A percentile compares a stretch with the other conserved stretches of the same genome.
These are phyloP conservation scores for Pseudogymnoascus sp. DNA, from an alignment of 2,329 filamentous ascomycete species.

Conservation along the genomic window DNA sequence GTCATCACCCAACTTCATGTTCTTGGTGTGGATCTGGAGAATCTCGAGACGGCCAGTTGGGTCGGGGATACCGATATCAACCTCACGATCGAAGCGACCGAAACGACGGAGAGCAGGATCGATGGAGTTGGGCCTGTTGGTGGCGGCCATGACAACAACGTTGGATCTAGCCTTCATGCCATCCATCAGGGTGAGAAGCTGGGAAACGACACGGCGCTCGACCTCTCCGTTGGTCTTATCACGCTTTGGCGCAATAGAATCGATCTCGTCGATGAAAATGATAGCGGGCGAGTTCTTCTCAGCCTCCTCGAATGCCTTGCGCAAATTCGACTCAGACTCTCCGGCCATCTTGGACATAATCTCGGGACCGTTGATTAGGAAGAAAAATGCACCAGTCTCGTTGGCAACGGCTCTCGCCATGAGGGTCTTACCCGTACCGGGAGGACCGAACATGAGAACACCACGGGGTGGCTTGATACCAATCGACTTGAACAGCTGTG, in stretches of 20 bases:
- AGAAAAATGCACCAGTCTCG: constrained; percentile 98
- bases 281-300: constrained; percentile 99
- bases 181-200: constrained; percentile 96
- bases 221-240: constrained; percentile 99
- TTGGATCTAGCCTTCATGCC: constrained; percentile 99
- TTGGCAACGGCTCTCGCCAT: constrained; percentile 99
- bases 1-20: constrained; percentile 98
- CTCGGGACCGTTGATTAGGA: constrained; percentile 97
- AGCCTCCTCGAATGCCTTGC: constrained; percentile 98
- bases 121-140: constrained; percentile 97
- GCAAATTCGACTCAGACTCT: constrained; percentile 95
- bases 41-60: constrained; percentile 98
- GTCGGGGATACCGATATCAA: constrained; percentile 96
- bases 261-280: constrained; percentile 99
- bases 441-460: constrained; percentile 93
- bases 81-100: constrained; percentile 97
- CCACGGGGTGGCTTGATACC: constrained; percentile 98
- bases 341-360: constrained; percentile 99
- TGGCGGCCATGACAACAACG: constrained; percentile 97
- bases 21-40: constrained; percentile 99
- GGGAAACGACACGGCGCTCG: constrained; percentile 95
- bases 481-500: constrained; percentile 99
- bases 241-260: constrained; percentile 98
- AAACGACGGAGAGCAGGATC: constrained; percentile 96
- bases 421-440: constrained; percentile 97